A percentile compares a stretch with the other conserved stretches of the same genome.
Conservation (phyloP, 352 stramenopile genomes). For the Phytopythium oedochilum region DNA sequence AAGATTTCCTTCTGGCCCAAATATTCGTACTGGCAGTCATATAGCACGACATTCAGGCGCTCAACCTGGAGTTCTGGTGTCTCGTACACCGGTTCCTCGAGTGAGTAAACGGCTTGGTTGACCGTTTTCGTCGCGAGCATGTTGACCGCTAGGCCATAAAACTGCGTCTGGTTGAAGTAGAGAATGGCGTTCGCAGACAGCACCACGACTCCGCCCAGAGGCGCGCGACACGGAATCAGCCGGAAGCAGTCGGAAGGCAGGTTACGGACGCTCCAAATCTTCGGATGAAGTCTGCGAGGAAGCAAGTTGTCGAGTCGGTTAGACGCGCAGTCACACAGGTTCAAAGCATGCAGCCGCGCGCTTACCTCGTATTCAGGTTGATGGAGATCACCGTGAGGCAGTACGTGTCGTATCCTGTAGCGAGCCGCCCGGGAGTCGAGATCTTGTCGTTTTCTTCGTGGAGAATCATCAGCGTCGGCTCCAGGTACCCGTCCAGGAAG, state of each 20-base stretch:
- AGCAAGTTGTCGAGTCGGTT: neutral
- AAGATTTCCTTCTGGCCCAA: slow-evolving; percentile 68
- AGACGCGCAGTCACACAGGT: neutral
- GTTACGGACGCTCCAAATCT: slow-evolving; percentile 85
- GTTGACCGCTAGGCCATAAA: slow-evolving; percentile 69
- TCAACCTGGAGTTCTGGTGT: slow-evolving; percentile 41
- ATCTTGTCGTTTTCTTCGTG: slow-evolving; percentile 83
- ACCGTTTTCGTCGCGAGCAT: slow-evolving; percentile 72
- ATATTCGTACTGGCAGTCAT: slow-evolving; percentile 68
- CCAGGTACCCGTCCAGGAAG: slow-evolving; percentile 82
- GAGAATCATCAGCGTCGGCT: slow-evolving; percentile 83
- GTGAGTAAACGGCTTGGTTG: slow-evolving; percentile 62
- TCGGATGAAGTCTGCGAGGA: slow-evolving; percentile 56
- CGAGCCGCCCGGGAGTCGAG: slow-evolving; percentile 61
- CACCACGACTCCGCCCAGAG: slow-evolving; percentile 70
- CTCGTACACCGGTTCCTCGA: slow-evolving; percentile 61
- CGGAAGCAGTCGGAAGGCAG: slow-evolving; percentile 76
- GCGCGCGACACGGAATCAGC: slow-evolving; percentile 65
- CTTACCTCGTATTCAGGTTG: slow-evolving; percentile 77
- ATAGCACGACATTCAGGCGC: slow-evolving; percentile 52
- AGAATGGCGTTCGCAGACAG: slow-evolving; percentile 76
- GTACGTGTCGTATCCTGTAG: slow-evolving; percentile 71
- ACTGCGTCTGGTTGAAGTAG: slow-evolving; percentile 89
- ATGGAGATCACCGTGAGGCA: slow-evolving; percentile 85
- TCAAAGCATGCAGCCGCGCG: too few species aligned